Percentiles rank a stretch among this genome's conserved stretches.
These are phyloP conservation scores for Saccharomycopsis sp. DNA, from an alignment of 805 yeast genomes.

Conservation along the genomic window DNA sequence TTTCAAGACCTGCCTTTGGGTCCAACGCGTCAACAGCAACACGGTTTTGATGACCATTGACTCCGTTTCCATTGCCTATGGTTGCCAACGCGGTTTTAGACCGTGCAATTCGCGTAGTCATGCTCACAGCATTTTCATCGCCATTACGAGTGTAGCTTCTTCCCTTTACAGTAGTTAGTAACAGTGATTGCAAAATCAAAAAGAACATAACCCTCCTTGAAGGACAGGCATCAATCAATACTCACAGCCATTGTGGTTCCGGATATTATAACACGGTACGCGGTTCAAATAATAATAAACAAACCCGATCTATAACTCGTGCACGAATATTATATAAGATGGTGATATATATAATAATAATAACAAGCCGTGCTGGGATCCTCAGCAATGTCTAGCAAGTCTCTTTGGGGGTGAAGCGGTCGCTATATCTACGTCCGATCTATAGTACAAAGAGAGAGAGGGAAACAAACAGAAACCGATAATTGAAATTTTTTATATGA, in stretches of 20 bases:
- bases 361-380: neutral
- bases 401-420: neutral
- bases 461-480: neutral
- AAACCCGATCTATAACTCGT: too few species aligned
- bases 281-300: too few species aligned
- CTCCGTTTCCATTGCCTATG: neutral
- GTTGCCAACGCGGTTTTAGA: neutral
- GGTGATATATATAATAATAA: too few species aligned
- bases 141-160: neutral
- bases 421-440: neutral
- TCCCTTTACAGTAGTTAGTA: neutral
- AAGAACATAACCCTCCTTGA: too few species aligned
- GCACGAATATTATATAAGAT: too few species aligned
- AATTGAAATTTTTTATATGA: neutral
- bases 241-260: neutral
- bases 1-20: too few species aligned
- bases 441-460: neutral
- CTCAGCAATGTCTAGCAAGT: neutral
- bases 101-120: neutral
- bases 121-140: constrained; percentile 3
- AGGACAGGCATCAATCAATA: neutral
- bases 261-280: neutral
- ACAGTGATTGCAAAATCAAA: neutral
- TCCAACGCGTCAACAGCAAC: too few species aligned
- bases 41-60: neutral